A percentile compares a stretch with the other conserved stretches of the same genome.
phyloP scores from a whole-genome alignment of 352 stramenopile species.

The Globisporangium cylindrosporum region DNA sequence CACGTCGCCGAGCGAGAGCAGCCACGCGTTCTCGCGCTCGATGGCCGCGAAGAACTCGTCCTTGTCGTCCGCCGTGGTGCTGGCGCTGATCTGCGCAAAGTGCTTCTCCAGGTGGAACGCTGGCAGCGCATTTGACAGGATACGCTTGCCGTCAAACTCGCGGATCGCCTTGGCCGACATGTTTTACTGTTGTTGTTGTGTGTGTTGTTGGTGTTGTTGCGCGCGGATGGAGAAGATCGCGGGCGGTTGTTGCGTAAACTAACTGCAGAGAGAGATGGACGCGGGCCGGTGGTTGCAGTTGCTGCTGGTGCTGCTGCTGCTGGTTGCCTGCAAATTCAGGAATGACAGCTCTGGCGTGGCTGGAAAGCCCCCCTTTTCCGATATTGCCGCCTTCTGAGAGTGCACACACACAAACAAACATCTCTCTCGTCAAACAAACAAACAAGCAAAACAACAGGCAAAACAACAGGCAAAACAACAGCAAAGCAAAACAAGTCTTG shows the following conservation, averaged over 20 bases:
- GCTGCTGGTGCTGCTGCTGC: not conserved
- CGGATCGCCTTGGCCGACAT: slow-evolving; percentile 96
- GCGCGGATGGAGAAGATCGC: not conserved
- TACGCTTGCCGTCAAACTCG: slow-evolving; percentile 95
- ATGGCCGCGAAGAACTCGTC: slow-evolving; percentile 70
- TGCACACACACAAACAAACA: not conserved
- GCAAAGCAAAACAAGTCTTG: not conserved
- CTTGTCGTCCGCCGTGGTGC: slow-evolving; percentile 27
- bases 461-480: not conserved
- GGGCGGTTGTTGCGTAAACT: slow-evolving; percentile 7
- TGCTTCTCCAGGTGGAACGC: slow-evolving; percentile 69
- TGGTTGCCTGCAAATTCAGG: slow-evolving; percentile 11
- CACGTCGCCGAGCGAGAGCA: slow-evolving; percentile 56
- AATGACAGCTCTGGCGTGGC: slow-evolving; percentile 12
- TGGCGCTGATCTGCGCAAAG: slow-evolving; percentile 71
- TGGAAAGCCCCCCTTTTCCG: not conserved
- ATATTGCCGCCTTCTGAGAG: not conserved
- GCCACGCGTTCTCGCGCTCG: slow-evolving; percentile 80
- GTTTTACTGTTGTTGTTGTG: slow-evolving; percentile 13
- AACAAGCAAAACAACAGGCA: not conserved
- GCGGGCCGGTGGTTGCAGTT: slow-evolving; percentile 5
- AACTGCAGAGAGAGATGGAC: slow-evolving; percentile 1
- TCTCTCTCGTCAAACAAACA: not conserved
- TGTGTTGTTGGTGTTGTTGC: slow-evolving; percentile 14
- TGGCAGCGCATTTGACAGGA: slow-evolving; percentile 83